Evolutionary conservation across 306 rosid species (phyloP).

Genomic region (Quillaja saponaria): DNA sequence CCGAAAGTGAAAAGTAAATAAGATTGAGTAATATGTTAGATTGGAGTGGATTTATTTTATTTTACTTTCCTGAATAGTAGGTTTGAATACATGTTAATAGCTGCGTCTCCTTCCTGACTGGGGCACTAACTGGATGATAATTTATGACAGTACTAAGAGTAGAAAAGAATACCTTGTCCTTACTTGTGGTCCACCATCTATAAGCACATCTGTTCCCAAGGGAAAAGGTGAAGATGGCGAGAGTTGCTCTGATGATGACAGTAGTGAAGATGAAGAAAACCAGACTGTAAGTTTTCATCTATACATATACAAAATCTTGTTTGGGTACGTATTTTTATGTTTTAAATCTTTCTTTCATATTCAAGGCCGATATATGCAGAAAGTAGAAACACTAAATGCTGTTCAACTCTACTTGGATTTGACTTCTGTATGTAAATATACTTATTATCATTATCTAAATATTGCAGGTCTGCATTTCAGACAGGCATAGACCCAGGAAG

Average conservation of each 20-base stretch:
- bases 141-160: conserved; percentile 64
- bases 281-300: conserved; percentile 51
- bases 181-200: conserved; percentile 68
- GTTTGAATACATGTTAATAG: too few relatives aligned
- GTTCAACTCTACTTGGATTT: neutral
- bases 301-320: conserved; percentile 1
- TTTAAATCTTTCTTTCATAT: neutral
- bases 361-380: too few relatives aligned
- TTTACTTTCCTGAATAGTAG: too few relatives aligned
- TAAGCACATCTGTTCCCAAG: conserved; percentile 39
- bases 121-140: conserved; percentile 33
- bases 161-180: conserved; percentile 90
- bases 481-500: conserved; percentile 77
- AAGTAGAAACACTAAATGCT: neutral
- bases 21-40: too few relatives aligned
- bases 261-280: conserved; percentile 69
- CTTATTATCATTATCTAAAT: neutral
- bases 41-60: neutral
- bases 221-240: conserved; percentile 61
- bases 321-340: neutral
- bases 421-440: neutral
- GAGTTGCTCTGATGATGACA: conserved; percentile 61
- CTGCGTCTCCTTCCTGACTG: conserved; percentile 14
- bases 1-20: too few relatives aligned
- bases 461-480: conserved; percentile 65